These are phyloP conservation scores for Penicillium olsonii DNA, from an alignment of 2,329 filamentous ascomycete genomes.

Conservation along the genomic window DNA sequence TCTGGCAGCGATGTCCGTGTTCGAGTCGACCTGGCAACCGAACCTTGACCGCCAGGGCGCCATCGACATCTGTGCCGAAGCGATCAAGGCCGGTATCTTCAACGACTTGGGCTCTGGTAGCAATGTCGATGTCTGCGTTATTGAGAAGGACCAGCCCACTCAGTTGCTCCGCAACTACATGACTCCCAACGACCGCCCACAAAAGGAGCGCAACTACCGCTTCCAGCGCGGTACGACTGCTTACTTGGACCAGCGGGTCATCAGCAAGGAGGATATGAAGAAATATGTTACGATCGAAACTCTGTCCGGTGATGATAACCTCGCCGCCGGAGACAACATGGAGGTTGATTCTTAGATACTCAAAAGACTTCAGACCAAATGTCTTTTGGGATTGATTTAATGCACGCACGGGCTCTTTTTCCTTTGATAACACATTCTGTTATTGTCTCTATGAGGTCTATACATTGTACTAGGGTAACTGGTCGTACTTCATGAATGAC, in stretches of 20 bases:
- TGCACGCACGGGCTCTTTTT: conserved; percentile 16
- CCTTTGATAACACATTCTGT: not conserved
- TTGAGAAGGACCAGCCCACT: conserved; percentile 92
- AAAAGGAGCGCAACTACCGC: conserved; percentile 91
- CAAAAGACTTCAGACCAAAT: conserved; percentile 13
- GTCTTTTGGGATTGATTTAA: conserved; percentile 18
- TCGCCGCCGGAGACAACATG: conserved; percentile 63
- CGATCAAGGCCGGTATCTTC: conserved; percentile 95
- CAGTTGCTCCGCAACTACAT: conserved; percentile 84
- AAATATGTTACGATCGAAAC: conserved; percentile 94
- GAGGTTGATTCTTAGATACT: conserved; percentile 57
- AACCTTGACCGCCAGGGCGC: conserved; percentile 75
- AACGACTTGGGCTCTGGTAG: conserved; percentile 96
- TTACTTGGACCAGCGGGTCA: conserved; percentile 92
- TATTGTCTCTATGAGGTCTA: too few relatives aligned
- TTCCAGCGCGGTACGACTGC: conserved; percentile 93
- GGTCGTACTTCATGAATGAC: too few relatives aligned
- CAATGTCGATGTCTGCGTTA: conserved; percentile 96
- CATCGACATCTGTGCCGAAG: conserved; percentile 78
- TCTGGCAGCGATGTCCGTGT: conserved; percentile 94
- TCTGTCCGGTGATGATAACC: conserved; percentile 67
- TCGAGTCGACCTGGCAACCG: conserved; percentile 93
- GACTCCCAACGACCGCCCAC: conserved; percentile 84
- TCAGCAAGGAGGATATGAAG: conserved; percentile 88
- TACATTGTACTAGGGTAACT: too few relatives aligned